A percentile compares a stretch with the other conserved stretches of the same genome.
Conservation (phyloP, 1,284 basidiomycete species). For the Coriolopsis trogii region DNA sequence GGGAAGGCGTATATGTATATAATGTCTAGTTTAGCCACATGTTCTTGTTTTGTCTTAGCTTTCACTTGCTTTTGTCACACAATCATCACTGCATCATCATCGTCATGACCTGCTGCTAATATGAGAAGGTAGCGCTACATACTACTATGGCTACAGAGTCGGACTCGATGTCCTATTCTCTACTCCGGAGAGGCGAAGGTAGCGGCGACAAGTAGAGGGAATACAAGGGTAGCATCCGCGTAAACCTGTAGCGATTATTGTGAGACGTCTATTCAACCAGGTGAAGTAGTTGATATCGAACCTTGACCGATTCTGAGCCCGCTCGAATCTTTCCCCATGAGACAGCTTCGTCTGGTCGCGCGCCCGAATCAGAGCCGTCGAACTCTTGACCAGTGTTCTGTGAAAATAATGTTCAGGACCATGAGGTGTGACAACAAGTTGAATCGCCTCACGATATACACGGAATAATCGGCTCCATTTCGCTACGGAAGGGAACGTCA, state of each 20-base stretch:
- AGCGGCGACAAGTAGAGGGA: constrained; percentile 73
- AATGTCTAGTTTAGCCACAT: neutral
- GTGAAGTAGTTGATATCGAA: constrained; percentile 31
- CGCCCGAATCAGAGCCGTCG: constrained; percentile 97
- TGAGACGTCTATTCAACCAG: neutral
- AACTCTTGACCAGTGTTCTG: constrained; percentile 99
- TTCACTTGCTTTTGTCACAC: neutral
- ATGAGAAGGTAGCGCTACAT: no score
- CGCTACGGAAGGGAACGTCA: constrained; percentile 53
- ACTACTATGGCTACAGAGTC: no score
- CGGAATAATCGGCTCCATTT: constrained; percentile 97
- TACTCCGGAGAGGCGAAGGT: constrained; percentile 57
- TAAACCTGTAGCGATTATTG: constrained; percentile 40
- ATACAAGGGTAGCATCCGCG: constrained; percentile 73
- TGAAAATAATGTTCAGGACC: no score
- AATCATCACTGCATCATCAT: neutral
- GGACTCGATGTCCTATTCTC: no score
- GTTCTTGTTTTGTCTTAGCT: neutral
- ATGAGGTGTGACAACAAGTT: no score
- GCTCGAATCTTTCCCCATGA: constrained; percentile 99
- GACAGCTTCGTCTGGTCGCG: constrained; percentile 95
- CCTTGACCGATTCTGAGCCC: constrained; percentile 91
- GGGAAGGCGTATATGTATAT: no score
- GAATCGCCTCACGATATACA: constrained; percentile 90
- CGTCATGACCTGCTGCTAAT: no score